Percentiles rank a stretch among this genome's conserved stretches.
Conservation (phyloP, 163 green algal genomes). For the Coccomyxa subellipsoidea region DNA sequence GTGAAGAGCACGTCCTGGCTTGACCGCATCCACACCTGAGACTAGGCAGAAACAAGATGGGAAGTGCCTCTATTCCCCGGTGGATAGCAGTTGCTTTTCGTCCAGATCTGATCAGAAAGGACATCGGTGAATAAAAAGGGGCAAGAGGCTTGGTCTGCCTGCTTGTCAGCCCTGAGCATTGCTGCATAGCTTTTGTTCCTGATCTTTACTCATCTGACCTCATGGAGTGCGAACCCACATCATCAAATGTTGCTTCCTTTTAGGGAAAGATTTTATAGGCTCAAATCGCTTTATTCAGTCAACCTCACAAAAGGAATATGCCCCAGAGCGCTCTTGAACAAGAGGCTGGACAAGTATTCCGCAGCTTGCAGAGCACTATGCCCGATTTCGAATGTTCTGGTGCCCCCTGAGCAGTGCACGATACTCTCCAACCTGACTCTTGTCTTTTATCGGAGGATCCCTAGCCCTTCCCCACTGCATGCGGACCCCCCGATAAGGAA, state of each 20-base stretch:
- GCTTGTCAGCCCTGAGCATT: not conserved
- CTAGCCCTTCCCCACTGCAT: not conserved
- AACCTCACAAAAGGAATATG: not conserved
- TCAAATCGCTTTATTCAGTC: not conserved
- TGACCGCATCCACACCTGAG: not conserved
- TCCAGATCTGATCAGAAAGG: not conserved
- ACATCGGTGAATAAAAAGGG: not conserved
- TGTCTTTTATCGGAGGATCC: not conserved
- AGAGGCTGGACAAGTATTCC: too few species aligned
- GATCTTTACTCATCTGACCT: not conserved
- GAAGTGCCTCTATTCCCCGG: not conserved
- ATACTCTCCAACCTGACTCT: too few species aligned
- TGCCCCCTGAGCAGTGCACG: too few species aligned
- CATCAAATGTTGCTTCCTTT: not conserved
- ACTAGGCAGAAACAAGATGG: not conserved
- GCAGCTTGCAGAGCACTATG: too few species aligned
- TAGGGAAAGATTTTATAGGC: not conserved
- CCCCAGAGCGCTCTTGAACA: too few species aligned
- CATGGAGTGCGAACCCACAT: not conserved
- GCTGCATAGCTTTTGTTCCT: not conserved
- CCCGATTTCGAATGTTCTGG: too few species aligned
- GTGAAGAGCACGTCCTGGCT: too few species aligned
- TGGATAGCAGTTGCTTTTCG: not conserved
- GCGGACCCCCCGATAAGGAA: not conserved
- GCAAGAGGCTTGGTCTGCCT: not conserved